phyloP scores from a whole-genome alignment of 2,329 filamentous ascomycete species.

The Alternaria atra region DNA sequence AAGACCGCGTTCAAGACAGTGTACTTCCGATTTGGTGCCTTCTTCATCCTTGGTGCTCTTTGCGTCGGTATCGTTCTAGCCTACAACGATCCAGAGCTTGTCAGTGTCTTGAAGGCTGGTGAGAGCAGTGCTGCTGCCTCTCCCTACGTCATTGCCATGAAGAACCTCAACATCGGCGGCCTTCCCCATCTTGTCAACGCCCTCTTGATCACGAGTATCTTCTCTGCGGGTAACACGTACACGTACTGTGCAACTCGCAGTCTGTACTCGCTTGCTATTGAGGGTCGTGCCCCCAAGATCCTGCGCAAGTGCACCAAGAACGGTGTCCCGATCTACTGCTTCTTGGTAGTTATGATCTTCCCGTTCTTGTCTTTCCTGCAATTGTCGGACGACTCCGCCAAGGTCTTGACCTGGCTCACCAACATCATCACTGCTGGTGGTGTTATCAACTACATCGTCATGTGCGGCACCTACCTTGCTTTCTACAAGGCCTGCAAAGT shows the following conservation, averaged over 20 bases:
- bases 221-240: conserved; percentile 65
- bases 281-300: conserved; percentile 63
- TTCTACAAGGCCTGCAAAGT: conserved; percentile 63
- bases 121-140: conserved; percentile 62
- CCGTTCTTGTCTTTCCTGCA: conserved; percentile 78
- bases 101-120: conserved; percentile 57
- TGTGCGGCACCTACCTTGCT: conserved; percentile 66
- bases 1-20: conserved; percentile 60
- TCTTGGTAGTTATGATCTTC: conserved; percentile 71
- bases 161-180: conserved; percentile 61
- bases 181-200: conserved; percentile 69
- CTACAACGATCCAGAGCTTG: conserved; percentile 75
- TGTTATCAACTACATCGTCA: conserved; percentile 57
- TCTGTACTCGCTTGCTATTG: conserved; percentile 62
- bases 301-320: conserved; percentile 67
- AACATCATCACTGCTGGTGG: conserved; percentile 77
- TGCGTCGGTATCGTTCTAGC: conserved; percentile 61
- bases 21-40: conserved; percentile 57
- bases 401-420: conserved; percentile 77
- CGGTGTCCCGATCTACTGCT: conserved; percentile 78
- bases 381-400: conserved; percentile 70
- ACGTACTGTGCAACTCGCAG: conserved; percentile 64
- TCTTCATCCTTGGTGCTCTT: conserved; percentile 58
- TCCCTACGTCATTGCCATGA: conserved; percentile 71
- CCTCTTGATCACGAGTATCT: conserved; percentile 62